Percentiles rank a stretch among this genome's conserved stretches.
Conservation (phyloP, 345 rosid species). For the Carallia brachiata region DNA sequence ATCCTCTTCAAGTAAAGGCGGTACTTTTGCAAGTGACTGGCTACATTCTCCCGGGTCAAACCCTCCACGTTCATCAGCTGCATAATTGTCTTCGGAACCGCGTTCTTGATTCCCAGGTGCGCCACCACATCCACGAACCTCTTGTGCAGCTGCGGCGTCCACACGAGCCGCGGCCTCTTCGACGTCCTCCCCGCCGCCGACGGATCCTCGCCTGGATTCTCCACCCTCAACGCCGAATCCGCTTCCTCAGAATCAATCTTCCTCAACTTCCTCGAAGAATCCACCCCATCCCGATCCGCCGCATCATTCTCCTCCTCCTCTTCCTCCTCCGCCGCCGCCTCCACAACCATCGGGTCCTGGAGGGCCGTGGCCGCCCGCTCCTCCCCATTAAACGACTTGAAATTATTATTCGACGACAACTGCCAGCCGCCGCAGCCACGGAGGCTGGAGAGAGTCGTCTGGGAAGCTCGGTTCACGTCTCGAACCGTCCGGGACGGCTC, state of each 20-base stretch:
- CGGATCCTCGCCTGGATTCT: slow-evolving; percentile 47
- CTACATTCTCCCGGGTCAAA: slow-evolving; percentile 88
- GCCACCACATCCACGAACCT: slow-evolving; percentile 91
- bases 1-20: slow-evolving; percentile 83
- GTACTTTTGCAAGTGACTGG: slow-evolving; percentile 89
- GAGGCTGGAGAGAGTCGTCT: slow-evolving; percentile 56
- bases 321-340: slow-evolving; percentile 41
- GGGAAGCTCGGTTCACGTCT: slow-evolving; percentile 80
- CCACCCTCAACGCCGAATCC: slow-evolving; percentile 61
- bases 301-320: slow-evolving; percentile 36
- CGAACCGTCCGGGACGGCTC: slow-evolving; percentile 46
- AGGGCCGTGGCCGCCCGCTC: slow-evolving; percentile 27
- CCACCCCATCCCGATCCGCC: slow-evolving; percentile 48
- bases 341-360: slow-evolving; percentile 32
- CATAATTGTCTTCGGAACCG: slow-evolving; percentile 97
- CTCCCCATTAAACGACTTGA: slow-evolving; percentile 32
- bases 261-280: slow-evolving; percentile 57
- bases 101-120: slow-evolving; percentile 84
- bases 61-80: slow-evolving; percentile 98
- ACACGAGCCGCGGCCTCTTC: slow-evolving; percentile 84
- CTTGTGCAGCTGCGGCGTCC: slow-evolving; percentile 98
- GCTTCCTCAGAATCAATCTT: slow-evolving; percentile 70
- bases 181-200: slow-evolving; percentile 48
- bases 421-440: slow-evolving; percentile 28
- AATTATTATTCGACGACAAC: slow-evolving; percentile 33